Base-by-base conservation (phyloP, 768 basidiomycete genomes). In the Tulasnella sp. region DNA sequence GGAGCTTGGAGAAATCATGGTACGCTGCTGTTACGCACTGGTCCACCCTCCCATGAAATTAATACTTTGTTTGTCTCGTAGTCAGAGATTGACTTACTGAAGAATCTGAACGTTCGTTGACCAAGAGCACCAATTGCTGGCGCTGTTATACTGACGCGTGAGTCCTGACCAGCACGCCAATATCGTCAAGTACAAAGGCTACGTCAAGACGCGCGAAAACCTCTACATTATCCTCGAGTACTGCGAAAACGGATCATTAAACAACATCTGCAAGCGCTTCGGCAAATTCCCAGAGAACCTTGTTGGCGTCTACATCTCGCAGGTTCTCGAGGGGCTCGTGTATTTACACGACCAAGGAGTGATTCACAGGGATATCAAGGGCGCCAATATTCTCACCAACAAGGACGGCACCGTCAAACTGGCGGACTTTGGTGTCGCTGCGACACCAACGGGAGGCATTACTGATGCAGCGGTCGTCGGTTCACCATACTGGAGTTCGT, bases 311-410 rank as follows among this genome's bases (percentile, higher is more conserved):
- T 98, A 97, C 73, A 90, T 97, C 65, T 89, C 87, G 45, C 96
- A 99, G 72, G 90, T 97, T 22, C 78, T 99, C 29, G 88, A 94
- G 66, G 96, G 96, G 1, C 78, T 99, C 31, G 85, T 93, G 49
- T 99, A 99, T 69, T 82, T 99, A 19, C 96, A 99, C 68, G 94
- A 98, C 65, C 94, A 98, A 74, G 96, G 96, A 76, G 96, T 99
- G 62, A 97, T 99, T 65, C 96, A 99, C 70, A 80, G 96, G 30
- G 96, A 99, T 67, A 98, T 99, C 75, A 99, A 99, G 70, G 96
- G 96, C 34, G 94, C 96, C 12, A 99, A 99, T 64, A 96, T 99
- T 68, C 76, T 99, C 46, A 97, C 96, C 19, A 97, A 96, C 70
- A 99, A 99, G 73, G 94, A 97, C 73, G 96, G 96, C 5, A 87